Conservation (phyloP, 257 asterid genomes). For the Lycium ferocissimum region DNA sequence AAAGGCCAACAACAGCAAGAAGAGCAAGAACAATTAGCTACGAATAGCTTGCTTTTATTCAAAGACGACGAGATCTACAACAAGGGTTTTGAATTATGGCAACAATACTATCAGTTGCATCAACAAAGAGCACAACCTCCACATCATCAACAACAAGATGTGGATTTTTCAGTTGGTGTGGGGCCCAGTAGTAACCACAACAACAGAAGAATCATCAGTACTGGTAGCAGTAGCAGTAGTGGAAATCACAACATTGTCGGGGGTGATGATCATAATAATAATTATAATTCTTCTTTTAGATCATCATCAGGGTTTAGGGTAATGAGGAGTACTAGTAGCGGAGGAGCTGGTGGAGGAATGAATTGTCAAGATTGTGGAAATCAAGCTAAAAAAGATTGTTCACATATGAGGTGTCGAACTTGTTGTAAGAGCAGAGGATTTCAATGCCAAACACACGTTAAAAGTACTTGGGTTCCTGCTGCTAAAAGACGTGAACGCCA, state of each 20-base stretch:
- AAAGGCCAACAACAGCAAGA: constrained; percentile 39
- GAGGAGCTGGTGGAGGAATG: constrained; percentile 48
- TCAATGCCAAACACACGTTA: constrained; percentile 69
- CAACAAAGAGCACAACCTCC: constrained; percentile 46
- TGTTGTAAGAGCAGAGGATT: constrained; percentile 81
- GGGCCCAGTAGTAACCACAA: constrained; percentile 46
- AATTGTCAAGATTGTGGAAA: constrained; percentile 82
- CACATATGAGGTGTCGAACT: constrained; percentile 70
- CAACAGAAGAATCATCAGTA: constrained; percentile 36
- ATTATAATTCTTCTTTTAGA: background rate
- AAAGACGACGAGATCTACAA: constrained; percentile 74
- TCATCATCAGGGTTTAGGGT: constrained; percentile 48
- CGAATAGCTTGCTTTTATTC: constrained; percentile 53
- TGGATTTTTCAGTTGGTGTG: constrained; percentile 49
- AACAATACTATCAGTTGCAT: constrained; percentile 60
- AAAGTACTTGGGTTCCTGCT: constrained; percentile 88
- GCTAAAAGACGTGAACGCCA: constrained; percentile 70
- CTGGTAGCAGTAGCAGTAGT: constrained; percentile 37
- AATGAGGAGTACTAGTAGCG: constrained; percentile 34
- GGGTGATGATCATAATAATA: constrained; percentile 38
- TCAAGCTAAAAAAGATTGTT: constrained; percentile 78
- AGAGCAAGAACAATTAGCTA: constrained; percentile 34
- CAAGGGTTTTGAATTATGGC: constrained; percentile 95
- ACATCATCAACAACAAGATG: constrained; percentile 38
- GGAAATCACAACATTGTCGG: constrained; percentile 36